Conservation (phyloP, 495 filamentous ascomycete genomes). For the Hypomontagnella monticulosa region DNA sequence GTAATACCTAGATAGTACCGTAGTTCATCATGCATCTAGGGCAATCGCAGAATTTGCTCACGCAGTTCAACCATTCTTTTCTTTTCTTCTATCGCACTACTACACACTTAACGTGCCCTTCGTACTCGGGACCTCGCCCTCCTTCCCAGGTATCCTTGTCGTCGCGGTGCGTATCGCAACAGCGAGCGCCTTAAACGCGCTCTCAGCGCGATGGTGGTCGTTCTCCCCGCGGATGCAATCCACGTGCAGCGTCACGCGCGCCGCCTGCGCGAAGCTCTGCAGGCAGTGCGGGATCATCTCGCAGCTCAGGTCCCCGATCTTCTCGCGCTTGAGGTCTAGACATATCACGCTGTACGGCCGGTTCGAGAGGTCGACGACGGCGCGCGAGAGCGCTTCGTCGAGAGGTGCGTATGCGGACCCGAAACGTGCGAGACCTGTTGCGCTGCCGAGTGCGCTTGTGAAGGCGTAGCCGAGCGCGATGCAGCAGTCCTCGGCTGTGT, state of each 20-base stretch:
- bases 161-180: conserved; percentile 83
- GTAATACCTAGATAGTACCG: no score
- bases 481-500: conserved; percentile 95
- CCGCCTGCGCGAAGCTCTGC: conserved; percentile 90
- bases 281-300: conserved; percentile 98
- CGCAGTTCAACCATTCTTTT: not conserved
- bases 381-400: conserved; percentile 93
- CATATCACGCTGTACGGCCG: conserved; percentile 86
- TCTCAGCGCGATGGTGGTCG: conserved; percentile 96
- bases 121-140: conserved; percentile 92
- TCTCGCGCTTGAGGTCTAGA: conserved; percentile 84
- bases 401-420: conserved; percentile 90
- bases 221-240: conserved; percentile 88
- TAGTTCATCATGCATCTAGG: no score
- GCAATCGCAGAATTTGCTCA: no score
- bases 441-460: conserved; percentile 75
- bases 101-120: conserved; percentile 79
- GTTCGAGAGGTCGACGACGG: conserved; percentile 93
- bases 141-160: conserved; percentile 74
- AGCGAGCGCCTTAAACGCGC: conserved; percentile 95
- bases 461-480: conserved; percentile 90
- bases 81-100: not conserved
- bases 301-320: conserved; percentile 88
- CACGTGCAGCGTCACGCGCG: conserved; percentile 92
- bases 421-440: conserved; percentile 86